Evolutionary conservation across 2,329 filamentous ascomycete species (phyloP).

Genomic region (Colletotrichum endophyticum): DNA sequence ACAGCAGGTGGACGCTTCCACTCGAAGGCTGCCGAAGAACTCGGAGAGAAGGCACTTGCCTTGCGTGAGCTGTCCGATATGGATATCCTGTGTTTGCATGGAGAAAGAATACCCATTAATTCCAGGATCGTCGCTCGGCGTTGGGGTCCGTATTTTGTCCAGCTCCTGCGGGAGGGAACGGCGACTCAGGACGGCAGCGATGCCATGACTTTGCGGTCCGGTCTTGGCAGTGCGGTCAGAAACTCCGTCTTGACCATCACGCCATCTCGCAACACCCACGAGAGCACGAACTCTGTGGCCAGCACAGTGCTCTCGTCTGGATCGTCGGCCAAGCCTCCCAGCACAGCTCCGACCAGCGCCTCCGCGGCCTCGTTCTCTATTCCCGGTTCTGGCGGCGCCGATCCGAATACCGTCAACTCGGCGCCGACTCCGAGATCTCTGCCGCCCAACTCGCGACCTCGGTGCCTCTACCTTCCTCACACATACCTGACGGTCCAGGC

Average conservation of each 20-base stretch:
- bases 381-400: conserved; percentile 33
- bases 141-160: conserved; percentile 97
- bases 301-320: conserved; percentile 45
- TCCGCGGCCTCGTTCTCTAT: conserved; percentile 28
- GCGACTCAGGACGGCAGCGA: conserved; percentile 76
- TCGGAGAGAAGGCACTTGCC: conserved; percentile 80
- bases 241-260: conserved; percentile 90
- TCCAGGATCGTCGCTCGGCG: conserved; percentile 85
- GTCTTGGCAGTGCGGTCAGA: conserved; percentile 62
- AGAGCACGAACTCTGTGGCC: conserved; percentile 51
- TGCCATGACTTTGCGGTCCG: conserved; percentile 74
- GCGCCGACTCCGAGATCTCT: conserved; percentile 63
- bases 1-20: conserved; percentile 79
- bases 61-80: conserved; percentile 92
- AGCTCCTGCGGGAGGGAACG: conserved; percentile 83
- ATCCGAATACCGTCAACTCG: conserved; percentile 56
- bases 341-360: conserved; percentile 48
- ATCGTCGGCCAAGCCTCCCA: conserved; percentile 45
- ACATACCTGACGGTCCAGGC: conserved; percentile 89
- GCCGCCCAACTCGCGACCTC: conserved; percentile 71
- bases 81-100: conserved; percentile 92
- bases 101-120: conserved; percentile 92
- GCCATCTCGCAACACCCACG: conserved; percentile 58
- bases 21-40: conserved; percentile 79
- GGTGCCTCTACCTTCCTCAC: conserved; percentile 91